phyloP scores from a whole-genome alignment of 1,284 basidiomycete genomes.

The Rhodotorula sp. region DNA sequence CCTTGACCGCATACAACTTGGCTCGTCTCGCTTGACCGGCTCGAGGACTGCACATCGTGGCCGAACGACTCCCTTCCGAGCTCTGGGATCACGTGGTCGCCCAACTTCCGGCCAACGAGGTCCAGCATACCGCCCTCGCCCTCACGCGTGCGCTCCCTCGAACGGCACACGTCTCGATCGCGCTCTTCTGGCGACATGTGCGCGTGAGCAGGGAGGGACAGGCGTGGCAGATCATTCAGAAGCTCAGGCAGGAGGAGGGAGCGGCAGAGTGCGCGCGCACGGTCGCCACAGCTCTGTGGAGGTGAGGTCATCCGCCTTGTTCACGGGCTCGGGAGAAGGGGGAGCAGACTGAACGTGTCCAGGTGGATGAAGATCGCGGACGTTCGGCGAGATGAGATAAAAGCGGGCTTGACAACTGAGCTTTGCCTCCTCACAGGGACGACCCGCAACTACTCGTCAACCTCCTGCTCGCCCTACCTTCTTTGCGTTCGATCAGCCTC shows the following conservation, averaged over 20 bases:
- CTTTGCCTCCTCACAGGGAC: conserved; percentile 20
- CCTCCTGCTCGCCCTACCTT: conserved; percentile 28
- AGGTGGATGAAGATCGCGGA: too few species aligned
- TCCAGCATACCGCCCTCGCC: conserved; percentile 37
- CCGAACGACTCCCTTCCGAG: conserved; percentile 35
- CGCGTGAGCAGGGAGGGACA: conserved; percentile 34
- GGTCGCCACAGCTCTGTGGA: conserved; percentile 26
- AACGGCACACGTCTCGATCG: conserved; percentile 8
- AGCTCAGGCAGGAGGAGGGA: conserved; percentile 16
- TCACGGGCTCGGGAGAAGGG: not conserved
- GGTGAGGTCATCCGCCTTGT: not conserved
- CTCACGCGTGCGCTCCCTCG: conserved; percentile 30
- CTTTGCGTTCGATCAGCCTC: conserved; percentile 19
- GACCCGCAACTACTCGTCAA: conserved; percentile 43
- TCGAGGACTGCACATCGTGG: not conserved
- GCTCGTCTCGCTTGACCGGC: not conserved
- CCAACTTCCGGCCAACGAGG: conserved; percentile 18
- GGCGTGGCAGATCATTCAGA: conserved; percentile 18
- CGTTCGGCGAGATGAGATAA: too few species aligned
- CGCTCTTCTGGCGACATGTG: conserved; percentile 32
- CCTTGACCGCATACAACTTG: not conserved
- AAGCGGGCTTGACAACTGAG: not conserved
- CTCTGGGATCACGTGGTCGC: conserved; percentile 36
- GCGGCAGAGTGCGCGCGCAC: conserved; percentile 8
- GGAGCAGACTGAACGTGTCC: not conserved